Percentiles rank a stretch among this genome's conserved stretches.
phyloP scores from a whole-genome alignment of 768 basidiomycete species.

The Chiua virens region DNA sequence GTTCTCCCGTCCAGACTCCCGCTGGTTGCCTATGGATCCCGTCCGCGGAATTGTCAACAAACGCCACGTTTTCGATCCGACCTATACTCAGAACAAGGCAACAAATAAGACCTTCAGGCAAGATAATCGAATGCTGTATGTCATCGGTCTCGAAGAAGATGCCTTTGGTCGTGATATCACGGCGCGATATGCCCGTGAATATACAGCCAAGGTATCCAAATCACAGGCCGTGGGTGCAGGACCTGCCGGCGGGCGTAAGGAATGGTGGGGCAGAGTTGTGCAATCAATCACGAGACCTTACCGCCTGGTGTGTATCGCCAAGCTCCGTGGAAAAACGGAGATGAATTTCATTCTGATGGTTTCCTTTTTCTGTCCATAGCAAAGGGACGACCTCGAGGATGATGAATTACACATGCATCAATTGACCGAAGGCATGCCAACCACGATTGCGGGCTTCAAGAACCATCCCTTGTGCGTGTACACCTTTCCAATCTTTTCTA shows the following conservation, averaged over 20 bases:
- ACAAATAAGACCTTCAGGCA: conserved; percentile 25
- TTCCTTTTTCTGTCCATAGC: conserved; percentile 42
- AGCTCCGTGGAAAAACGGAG: conserved; percentile 19
- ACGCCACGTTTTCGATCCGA: conserved; percentile 77
- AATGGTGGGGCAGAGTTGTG: conserved; percentile 86
- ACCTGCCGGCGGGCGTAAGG: conserved; percentile 54
- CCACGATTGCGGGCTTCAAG: conserved; percentile 88
- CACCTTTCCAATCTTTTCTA: neutral
- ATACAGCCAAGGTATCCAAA: conserved; percentile 77
- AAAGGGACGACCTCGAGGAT: conserved; percentile 92
- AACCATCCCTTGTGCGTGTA: conserved; percentile 78
- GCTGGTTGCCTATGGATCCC: conserved; percentile 94
- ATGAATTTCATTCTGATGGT: conserved; percentile 14
- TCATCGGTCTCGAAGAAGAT: conserved; percentile 93
- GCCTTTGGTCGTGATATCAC: conserved; percentile 92
- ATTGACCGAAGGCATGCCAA: conserved; percentile 90
- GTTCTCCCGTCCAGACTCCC: conserved; percentile 86
- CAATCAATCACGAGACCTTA: conserved; percentile 69
- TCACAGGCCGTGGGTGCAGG: conserved; percentile 60
- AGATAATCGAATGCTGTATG: conserved; percentile 91
- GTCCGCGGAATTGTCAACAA: conserved; percentile 79
- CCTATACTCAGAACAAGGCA: conserved; percentile 29
- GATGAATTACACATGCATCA: conserved; percentile 79
- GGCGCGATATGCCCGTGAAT: conserved; percentile 80
- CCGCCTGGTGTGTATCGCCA: conserved; percentile 60